Percentiles rank a stretch among this genome's conserved stretches.
Conservation (phyloP, 306 rosid genomes). For the Fagus crenata region DNA sequence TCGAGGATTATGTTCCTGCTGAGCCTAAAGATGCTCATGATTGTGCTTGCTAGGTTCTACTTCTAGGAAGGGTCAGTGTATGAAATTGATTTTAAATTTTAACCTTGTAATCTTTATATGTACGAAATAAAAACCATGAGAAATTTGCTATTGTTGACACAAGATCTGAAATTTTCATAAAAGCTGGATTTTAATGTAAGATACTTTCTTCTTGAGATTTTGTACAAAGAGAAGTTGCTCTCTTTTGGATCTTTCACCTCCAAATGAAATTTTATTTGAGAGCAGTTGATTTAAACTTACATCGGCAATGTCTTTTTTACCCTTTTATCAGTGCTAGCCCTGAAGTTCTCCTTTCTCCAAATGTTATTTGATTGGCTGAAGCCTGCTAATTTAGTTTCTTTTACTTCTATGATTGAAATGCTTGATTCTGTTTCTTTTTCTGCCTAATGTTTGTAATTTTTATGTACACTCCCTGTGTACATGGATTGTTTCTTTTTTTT, state of each 20-base stretch:
- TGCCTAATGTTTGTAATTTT: too few relatives aligned
- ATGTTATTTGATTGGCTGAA: too few relatives aligned
- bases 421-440: too few relatives aligned
- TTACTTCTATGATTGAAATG: too few relatives aligned
- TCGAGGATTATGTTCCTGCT: not conserved
- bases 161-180: not conserved
- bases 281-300: not conserved
- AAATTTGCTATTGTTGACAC: not conserved
- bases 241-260: slow-evolving; percentile 1
- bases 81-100: not conserved
- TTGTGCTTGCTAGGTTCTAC: not conserved
- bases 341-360: too few relatives aligned
- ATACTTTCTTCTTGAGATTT: not conserved
- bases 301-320: not conserved
- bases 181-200: not conserved
- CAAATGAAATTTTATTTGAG: not conserved
- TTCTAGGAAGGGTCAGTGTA: not conserved
- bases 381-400: too few relatives aligned
- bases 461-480: too few relatives aligned
- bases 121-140: not conserved
- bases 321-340: not conserved
- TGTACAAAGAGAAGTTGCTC: not conserved
- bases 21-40: not conserved
- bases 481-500: too few relatives aligned
- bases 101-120: not conserved